Base-by-base conservation (phyloP, 805 yeast species). In the Hanseniaspora thailandica region DNA sequence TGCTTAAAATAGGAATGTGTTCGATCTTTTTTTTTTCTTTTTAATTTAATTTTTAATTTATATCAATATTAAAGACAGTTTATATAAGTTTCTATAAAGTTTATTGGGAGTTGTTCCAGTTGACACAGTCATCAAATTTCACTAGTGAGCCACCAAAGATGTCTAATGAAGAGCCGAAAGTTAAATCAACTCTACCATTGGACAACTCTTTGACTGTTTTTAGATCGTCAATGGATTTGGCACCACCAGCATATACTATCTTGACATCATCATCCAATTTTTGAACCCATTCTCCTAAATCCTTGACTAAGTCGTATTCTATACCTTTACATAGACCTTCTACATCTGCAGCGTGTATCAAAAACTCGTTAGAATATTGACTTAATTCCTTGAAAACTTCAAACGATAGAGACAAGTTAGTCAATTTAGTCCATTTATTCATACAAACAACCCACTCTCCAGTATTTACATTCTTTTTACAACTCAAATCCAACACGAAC, bases 311-410 rank as follows among this genome's bases (percentile, higher is more conserved):
- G 17, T 80, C 76, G 62, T 81, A 81, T 62, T 93, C 99, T 33
- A 93, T 85, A 0, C 99, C 99, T 40, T 79, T 76, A 65, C 98
- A 93, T 17, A 93, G 72, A 0, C 99, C 99, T 68, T 93, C 99
- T 3, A 93, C 97, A 67, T 93, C 98, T 0, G 98, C 99, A 3
- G 98, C 98, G 69, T 93, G 99, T 17, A 93, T 82, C 52, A 93
- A 70, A 62, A 90, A 86, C 68, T 93, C 98, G 58, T 79, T 76
- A 61, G 97, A 86, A 67, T 82, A 86, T 47, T 71, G 54, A 8
- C 82, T 68, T 38, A 93, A 72, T 45, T 66, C 56, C 4, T 60
- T 63, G 55, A 93, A 75, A 26, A 84, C 75, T 25, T 75, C 76
- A 47, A 66, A 64, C 47, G 71, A 71, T 52, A 93, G 71, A 53